Evolutionary conservation across 139 green algal genomes (phyloP), one percentile per base, ranked within the genome.

Genomic region (Tetradesmus lagerheimii): DNA sequence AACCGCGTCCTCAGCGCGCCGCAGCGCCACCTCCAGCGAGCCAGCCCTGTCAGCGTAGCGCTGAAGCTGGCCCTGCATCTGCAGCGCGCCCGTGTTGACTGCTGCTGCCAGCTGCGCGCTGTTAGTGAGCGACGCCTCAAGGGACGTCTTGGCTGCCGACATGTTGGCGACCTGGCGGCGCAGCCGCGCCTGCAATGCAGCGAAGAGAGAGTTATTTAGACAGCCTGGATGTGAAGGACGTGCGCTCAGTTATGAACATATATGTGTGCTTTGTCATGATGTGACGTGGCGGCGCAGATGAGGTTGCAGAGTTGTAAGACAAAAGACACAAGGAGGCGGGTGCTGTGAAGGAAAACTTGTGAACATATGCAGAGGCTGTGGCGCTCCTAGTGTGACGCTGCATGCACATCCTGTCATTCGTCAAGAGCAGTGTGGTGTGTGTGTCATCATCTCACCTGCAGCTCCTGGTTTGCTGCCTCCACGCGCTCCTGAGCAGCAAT

Each of bases 381-480:
- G n/a, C n/a, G n/a, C n/a, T n/a, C n/a, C n/a, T n/a, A n/a, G n/a
- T n/a, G n/a, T n/a, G n/a, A n/a, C n/a, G n/a, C n/a, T n/a, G n/a
- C n/a, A n/a, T n/a, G n/a, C n/a, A n/a, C n/a, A n/a, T n/a, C n/a
- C n/a, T n/a, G n/a, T n/a, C n/a, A n/a, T n/a, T n/a, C n/a, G n/a
- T n/a, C n/a, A n/a, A n/a, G n/a, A n/a, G n/a, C n/a, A n/a, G n/a
- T n/a, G n/a, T n/a, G n/a, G n/a, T n/a, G n/a, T n/a, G n/a, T n/a
- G n/a, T n/a, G n/a, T n/a, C n/a, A n/a, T n/a, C n/a, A 15, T 76
- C 66, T 57, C 53, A 87, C 82, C 82, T 39, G 53, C 15, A 41
- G 35, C 12, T 88, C 38, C 64, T 81, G n/a, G 50, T 88, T 25
- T 38, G 62, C 64, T 14, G 53, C 57, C 83, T 88, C 83, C 38